A percentile compares a stretch with the other conserved stretches of the same genome.
Conservation (phyloP, 768 basidiomycete genomes). For the Russula ochroleuca region DNA sequence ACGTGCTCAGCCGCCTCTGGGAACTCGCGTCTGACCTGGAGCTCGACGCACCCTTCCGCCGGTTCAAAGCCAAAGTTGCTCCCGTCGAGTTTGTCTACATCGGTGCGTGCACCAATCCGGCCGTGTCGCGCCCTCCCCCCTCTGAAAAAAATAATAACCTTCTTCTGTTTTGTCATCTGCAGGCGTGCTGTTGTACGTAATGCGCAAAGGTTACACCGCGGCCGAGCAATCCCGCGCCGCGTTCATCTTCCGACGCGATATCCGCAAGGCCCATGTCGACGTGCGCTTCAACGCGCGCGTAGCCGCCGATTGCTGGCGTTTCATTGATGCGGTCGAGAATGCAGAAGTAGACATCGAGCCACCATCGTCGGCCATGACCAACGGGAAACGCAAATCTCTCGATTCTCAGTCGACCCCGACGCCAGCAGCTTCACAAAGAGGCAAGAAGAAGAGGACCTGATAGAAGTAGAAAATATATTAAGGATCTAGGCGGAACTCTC, state of each 20-base stretch:
- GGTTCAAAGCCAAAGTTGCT: conserved; percentile 54
- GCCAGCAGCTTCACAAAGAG: neutral
- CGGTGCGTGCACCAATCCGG: conserved; percentile 62
- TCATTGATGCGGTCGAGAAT: conserved; percentile 42
- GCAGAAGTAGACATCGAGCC: conserved; percentile 15
- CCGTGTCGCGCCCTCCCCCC: no score
- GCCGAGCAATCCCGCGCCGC: conserved; percentile 54
- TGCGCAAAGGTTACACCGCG: conserved; percentile 39
- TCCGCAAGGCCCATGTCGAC: conserved; percentile 57
- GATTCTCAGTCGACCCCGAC: neutral
- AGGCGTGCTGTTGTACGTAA: conserved; percentile 66
- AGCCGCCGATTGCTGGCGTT: conserved; percentile 53
- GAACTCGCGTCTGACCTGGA: conserved; percentile 42
- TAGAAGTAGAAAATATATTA: neutral
- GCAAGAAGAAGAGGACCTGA: conserved; percentile 1
- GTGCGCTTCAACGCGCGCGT: conserved; percentile 59
- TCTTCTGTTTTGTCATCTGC: neutral
- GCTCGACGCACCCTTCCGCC: conserved; percentile 34
- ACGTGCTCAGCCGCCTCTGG: conserved; percentile 51
- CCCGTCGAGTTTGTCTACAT: conserved; percentile 79
- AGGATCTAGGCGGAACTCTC: neutral
- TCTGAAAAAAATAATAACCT: neutral
- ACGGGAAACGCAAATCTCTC: conserved; percentile 11
- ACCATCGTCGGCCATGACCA: neutral
- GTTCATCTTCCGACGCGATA: conserved; percentile 49